phyloP scores from a whole-genome alignment of 2,329 filamentous ascomycete species.

The Apiospora koreana region DNA sequence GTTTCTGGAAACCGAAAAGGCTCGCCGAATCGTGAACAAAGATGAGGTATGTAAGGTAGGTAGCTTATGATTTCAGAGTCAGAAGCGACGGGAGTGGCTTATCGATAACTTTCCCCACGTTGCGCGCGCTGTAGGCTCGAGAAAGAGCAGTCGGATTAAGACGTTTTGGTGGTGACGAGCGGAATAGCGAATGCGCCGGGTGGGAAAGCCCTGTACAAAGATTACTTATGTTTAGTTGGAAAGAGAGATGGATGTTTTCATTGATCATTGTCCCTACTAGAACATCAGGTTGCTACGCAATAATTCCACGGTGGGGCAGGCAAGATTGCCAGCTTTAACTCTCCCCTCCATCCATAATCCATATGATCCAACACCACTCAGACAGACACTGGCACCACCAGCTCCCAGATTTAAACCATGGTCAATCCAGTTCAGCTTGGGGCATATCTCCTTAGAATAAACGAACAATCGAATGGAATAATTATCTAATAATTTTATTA shows the following conservation, averaged over 20 bases:
- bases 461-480: no score
- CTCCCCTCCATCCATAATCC: background rate
- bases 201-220: background rate
- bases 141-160: background rate
- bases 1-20: background rate
- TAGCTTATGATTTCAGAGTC: slow-evolving; percentile 6
- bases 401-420: no score
- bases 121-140: background rate
- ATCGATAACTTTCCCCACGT: slow-evolving; percentile 9
- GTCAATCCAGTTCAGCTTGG: no score
- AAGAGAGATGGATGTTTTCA: slow-evolving; percentile 6
- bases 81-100: background rate
- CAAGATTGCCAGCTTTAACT: slow-evolving; percentile 4
- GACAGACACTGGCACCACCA: background rate
- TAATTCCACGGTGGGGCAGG: slow-evolving; percentile 4
- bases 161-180: background rate
- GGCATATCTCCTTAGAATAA: no score
- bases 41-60: background rate
- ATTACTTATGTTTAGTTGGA: background rate
- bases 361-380: background rate
- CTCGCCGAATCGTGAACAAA: background rate
- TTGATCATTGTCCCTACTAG: background rate
- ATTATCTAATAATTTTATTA: no score
- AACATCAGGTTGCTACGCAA: slow-evolving; percentile 9
- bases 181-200: slow-evolving; percentile 6